Evolutionary conservation across 352 stramenopile species (phyloP), one percentile per base, ranked within the genome.

Genomic region (Globisporangium polare): DNA sequence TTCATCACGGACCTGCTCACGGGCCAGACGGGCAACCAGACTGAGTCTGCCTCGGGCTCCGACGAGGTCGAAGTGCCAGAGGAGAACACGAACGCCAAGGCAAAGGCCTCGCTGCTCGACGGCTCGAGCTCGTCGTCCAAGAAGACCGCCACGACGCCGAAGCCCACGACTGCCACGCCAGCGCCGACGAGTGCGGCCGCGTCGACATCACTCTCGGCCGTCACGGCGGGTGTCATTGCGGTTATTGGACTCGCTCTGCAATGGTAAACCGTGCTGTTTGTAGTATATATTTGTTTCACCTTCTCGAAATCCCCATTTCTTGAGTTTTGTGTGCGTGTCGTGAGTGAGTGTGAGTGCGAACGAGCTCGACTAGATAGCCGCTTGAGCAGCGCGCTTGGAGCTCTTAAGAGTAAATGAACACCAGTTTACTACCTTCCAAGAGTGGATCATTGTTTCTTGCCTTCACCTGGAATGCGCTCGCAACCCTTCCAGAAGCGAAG

Each of bases 1-100:
- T 65, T 90, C 47, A 61, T 90, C 35, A 73, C 72, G 29, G 74
- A 78, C 3, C 55, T 88, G 20, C 68, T 88, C 15, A 83, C 63
- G 27, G 80, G 80, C 27, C 57, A 88, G 59, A 86, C 78, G 8
- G 76, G 80, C 63, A 88, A 90, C 71, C 74, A 74, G 64, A 86
- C 78, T 13, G 72, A 84, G 24, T 50, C 52, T 0, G 60, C 62
- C 12, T 69, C 62, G 5, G 69, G 77, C 10, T 56, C 60, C 8
- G 24, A 60, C 37, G 50, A 65, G 0, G 20, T 66, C 18, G 52
- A 66, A 39, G 2, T 66, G 5, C 60, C 60, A 5, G 42, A 55
- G 3, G 39, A 43, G 15, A 43, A 41, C n/a, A 29, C 24, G 9
- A 56, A 54, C 31, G 52, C 52, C 10, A 49, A 57, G 24, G 60